Conservation (phyloP, 208 protist species). For the Acanthamoeba sp. region DNA sequence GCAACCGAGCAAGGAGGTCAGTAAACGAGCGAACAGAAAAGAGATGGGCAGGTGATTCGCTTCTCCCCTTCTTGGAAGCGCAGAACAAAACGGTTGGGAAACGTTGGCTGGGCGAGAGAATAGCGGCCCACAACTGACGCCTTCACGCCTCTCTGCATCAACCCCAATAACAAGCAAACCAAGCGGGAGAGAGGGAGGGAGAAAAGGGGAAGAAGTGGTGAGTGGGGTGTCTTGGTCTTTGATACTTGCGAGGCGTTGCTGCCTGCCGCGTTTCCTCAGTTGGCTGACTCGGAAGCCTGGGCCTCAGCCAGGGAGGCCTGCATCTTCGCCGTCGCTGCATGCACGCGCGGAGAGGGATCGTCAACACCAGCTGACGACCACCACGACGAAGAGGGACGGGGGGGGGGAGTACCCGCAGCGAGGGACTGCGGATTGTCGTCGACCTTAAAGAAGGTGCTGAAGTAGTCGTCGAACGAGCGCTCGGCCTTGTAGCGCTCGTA, state of each 20-base stretch:
- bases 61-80: too few species aligned
- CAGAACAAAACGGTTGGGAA: too few species aligned
- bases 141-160: too few species aligned
- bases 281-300: not conserved
- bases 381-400: not conserved
- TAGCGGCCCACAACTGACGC: too few species aligned
- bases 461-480: constrained; percentile 70
- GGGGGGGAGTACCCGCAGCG: not conserved
- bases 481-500: constrained; percentile 72
- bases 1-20: not conserved
- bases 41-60: too few species aligned
- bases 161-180: too few species aligned
- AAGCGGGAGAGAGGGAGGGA: not conserved
- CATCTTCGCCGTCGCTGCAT: constrained; percentile 26
- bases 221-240: not conserved
- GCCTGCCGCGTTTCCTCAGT: not conserved
- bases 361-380: too few species aligned
- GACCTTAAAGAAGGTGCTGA: constrained; percentile 57
- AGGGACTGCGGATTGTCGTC: constrained; percentile 49
- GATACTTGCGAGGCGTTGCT: not conserved
- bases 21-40: not conserved
- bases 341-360: too few species aligned
- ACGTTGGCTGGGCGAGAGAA: too few species aligned
- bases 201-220: not conserved
- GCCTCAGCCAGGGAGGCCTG: constrained; percentile 7